Evolutionary conservation across 2,329 filamentous ascomycete species (phyloP).

Genomic region (Verticillium albo-atrum): DNA sequence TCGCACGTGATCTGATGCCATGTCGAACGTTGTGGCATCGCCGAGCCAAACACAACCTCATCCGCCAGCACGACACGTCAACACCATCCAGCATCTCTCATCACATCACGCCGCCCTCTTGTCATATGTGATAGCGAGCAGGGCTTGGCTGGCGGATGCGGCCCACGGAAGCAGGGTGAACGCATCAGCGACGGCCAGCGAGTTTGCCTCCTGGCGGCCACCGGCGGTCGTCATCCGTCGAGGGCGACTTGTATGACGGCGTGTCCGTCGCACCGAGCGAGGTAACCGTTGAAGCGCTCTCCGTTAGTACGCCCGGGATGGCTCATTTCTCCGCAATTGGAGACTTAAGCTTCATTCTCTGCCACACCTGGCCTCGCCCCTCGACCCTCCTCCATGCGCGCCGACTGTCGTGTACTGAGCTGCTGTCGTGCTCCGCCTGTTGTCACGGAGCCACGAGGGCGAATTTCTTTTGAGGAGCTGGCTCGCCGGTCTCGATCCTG

Average conservation of each 20-base stretch:
- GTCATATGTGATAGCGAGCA: background rate
- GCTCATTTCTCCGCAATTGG: slow-evolving; percentile 1
- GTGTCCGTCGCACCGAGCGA: slow-evolving; percentile 8
- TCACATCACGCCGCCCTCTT: background rate
- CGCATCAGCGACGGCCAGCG: background rate
- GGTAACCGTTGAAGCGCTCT: slow-evolving; percentile 6
- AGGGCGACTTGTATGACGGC: slow-evolving; percentile 8
- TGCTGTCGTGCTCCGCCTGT: background rate
- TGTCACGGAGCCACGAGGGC: background rate
- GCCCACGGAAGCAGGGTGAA: background rate
- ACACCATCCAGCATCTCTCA: background rate
- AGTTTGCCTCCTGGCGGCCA: background rate
- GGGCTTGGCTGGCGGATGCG: background rate
- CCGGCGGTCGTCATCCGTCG: slow-evolving; percentile 2
- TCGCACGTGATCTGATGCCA: background rate
- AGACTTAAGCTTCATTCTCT: slow-evolving; percentile 3
- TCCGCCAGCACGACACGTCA: background rate
- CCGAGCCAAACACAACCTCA: background rate
- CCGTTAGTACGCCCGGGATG: slow-evolving; percentile 4
- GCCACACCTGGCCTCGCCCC: background rate
- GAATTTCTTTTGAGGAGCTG: background rate
- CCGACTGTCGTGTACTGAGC: background rate
- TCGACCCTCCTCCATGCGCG: background rate
- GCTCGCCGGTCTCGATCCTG: background rate
- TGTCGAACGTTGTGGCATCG: background rate